A percentile compares a stretch with the other conserved stretches of the same genome.
These are phyloP conservation scores for Rehmannia glutinosa DNA, from an alignment of 257 asterid species.

Conservation along the genomic window DNA sequence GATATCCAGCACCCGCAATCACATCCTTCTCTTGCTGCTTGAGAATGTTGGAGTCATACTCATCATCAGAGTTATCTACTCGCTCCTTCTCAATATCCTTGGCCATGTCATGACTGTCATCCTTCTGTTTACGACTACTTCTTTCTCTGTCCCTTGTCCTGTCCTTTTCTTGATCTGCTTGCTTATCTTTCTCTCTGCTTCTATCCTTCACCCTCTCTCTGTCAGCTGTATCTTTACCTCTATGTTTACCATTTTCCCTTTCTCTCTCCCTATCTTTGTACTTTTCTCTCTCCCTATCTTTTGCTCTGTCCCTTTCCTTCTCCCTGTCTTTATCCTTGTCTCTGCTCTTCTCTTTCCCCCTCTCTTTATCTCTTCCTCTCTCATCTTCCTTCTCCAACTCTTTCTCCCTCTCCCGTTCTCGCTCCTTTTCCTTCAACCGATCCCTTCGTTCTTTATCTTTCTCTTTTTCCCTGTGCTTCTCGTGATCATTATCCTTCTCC, in stretches of 20 bases:
- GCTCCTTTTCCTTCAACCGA: constrained; percentile 50
- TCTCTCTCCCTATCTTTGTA: constrained; percentile 46
- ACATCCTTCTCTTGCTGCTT: constrained; percentile 34
- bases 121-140: constrained; percentile 48
- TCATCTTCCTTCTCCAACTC: constrained; percentile 39
- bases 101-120: constrained; percentile 48
- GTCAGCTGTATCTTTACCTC: constrained; percentile 47
- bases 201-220: constrained; percentile 69
- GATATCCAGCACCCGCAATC: constrained; percentile 31
- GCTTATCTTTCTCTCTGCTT: constrained; percentile 58
- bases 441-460: constrained; percentile 63
- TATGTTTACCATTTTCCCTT: constrained; percentile 48
- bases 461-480: constrained; percentile 57
- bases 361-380: constrained; percentile 43
- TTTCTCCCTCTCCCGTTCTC: constrained; percentile 46
- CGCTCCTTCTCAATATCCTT: constrained; percentile 45
- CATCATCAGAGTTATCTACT: constrained; percentile 27
- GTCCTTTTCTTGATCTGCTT: constrained; percentile 53
- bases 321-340: constrained; percentile 59
- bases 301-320: constrained; percentile 49
- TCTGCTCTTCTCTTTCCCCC: constrained; percentile 49
- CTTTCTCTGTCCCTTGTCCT: constrained; percentile 61
- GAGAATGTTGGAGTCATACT: constrained; percentile 34
- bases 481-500: constrained; percentile 60
- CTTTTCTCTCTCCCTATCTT: constrained; percentile 45